A percentile compares a stretch with the other conserved stretches of the same genome.
Evolutionary conservation across 106 monocot genomes (phyloP).

Genomic region (Triglochin maritima): DNA sequence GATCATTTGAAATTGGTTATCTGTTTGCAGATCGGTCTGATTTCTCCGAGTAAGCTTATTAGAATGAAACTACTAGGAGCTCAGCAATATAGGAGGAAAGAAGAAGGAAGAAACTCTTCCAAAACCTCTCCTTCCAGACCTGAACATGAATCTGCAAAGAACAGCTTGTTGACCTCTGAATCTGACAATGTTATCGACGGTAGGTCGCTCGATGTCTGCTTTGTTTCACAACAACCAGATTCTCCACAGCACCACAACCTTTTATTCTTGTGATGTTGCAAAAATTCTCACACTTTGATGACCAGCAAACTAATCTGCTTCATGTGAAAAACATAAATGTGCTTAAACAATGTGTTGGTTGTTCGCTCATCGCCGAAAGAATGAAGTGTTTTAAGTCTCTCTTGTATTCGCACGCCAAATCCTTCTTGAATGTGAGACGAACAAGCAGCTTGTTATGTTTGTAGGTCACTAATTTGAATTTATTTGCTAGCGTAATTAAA

Average conservation of each 20-base stretch:
- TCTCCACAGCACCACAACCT: not conserved
- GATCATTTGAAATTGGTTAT: not conserved
- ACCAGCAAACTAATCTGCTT: too few species aligned
- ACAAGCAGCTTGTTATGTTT: too few species aligned
- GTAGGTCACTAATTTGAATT: too few species aligned
- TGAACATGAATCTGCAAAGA: conserved; percentile 32
- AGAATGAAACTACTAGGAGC: conserved; percentile 78
- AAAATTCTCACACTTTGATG: too few species aligned
- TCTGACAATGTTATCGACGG: not conserved
- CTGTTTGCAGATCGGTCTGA: conserved; percentile 46
- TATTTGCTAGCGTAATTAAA: too few species aligned
- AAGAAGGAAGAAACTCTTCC: conserved; percentile 30
- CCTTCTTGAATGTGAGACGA: too few species aligned
- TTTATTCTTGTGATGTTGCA: too few species aligned
- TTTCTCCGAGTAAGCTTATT: conserved; percentile 76
- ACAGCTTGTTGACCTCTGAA: conserved; percentile 31
- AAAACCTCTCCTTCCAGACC: conserved; percentile 60
- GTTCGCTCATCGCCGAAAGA: too few species aligned
- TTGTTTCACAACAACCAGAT: not conserved
- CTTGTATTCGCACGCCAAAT: too few species aligned
- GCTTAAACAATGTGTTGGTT: too few species aligned
- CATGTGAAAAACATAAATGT: too few species aligned
- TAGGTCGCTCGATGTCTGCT: not conserved
- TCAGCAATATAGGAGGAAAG: conserved; percentile 32
- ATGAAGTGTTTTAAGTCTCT: too few species aligned